Conservation (phyloP, 768 basidiomycete species). For the Dioszegia crocea region DNA sequence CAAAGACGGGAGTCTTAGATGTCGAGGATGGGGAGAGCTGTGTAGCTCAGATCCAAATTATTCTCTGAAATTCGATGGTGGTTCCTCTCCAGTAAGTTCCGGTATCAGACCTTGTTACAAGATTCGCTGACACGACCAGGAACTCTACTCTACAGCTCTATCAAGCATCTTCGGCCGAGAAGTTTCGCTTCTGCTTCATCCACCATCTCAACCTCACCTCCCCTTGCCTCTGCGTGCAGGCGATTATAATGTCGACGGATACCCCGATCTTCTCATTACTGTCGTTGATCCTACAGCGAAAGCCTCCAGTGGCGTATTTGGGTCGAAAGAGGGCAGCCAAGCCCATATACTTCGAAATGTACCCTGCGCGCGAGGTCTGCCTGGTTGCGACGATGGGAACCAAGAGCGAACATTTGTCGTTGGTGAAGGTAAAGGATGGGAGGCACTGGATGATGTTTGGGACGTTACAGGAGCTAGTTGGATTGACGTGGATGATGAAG, state of each 20-base stretch:
- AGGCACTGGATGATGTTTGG: slow-evolving; percentile 61
- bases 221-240: slow-evolving; percentile 77
- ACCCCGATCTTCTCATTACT: slow-evolving; percentile 75
- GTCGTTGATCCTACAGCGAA: slow-evolving; percentile 51
- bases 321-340: slow-evolving; percentile 27
- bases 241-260: slow-evolving; percentile 90
- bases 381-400: slow-evolving; percentile 21
- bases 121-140: not conserved
- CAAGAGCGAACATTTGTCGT: slow-evolving; percentile 63
- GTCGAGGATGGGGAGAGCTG: slow-evolving; percentile 72
- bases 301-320: slow-evolving; percentile 47
- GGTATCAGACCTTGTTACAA: not conserved
- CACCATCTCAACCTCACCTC: slow-evolving; percentile 66
- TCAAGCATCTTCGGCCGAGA: slow-evolving; percentile 56
- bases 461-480: slow-evolving; percentile 78
- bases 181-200: slow-evolving; percentile 58
- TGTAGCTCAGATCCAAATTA: slow-evolving; percentile 78
- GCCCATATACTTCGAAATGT: slow-evolving; percentile 46
- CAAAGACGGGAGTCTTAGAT: slow-evolving; percentile 58
- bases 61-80: slow-evolving; percentile 62
- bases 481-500: slow-evolving; percentile 93
- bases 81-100: slow-evolving; percentile 2
- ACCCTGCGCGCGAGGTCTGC: slow-evolving; percentile 40
- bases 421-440: slow-evolving; percentile 56
- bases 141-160: slow-evolving; percentile 57